A percentile compares a stretch with the other conserved stretches of the same genome.
These are phyloP conservation scores for Cytospora schulzeri DNA, from an alignment of 2,329 filamentous ascomycete genomes.

Conservation along the genomic window DNA sequence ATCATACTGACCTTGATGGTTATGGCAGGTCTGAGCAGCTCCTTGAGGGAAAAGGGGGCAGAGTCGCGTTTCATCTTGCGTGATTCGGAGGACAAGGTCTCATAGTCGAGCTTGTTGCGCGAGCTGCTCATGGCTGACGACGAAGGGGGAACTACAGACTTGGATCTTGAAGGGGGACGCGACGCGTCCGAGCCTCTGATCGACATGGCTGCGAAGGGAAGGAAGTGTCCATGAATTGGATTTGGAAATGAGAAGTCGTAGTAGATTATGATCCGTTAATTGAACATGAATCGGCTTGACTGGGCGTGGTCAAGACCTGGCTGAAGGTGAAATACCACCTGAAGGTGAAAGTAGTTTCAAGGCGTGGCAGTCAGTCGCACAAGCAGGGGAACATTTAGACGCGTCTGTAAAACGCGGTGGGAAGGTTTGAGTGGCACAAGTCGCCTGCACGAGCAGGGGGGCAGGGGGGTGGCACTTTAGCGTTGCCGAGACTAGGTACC, in stretches of 20 bases:
- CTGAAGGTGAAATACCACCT: not conserved
- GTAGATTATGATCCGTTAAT: not conserved
- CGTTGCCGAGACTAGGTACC: not conserved
- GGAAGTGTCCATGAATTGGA: constrained; percentile 35
- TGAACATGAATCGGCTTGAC: not conserved
- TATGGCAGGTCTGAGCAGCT: constrained; percentile 55
- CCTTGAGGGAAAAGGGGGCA: constrained; percentile 47
- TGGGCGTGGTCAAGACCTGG: not conserved
- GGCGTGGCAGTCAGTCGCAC: not conserved
- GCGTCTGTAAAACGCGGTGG: not conserved
- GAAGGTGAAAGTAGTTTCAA: too few species aligned
- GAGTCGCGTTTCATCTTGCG: constrained; percentile 42
- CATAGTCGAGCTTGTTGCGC: constrained; percentile 40
- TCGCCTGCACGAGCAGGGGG: not conserved
- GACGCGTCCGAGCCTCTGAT: constrained; percentile 48
- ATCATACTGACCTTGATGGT: constrained; percentile 49
- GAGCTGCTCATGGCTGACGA: constrained; percentile 45
- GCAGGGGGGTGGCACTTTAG: too few species aligned
- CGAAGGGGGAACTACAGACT: constrained; percentile 37
- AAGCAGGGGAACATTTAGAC: not conserved
- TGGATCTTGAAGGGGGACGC: constrained; percentile 42
- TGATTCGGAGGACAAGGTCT: constrained; percentile 34
- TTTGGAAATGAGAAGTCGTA: constrained; percentile 19
- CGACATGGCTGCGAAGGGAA: constrained; percentile 36
- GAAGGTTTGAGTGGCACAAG: not conserved